phyloP scores from a whole-genome alignment of 2,329 filamentous ascomycete species.

The Fonsecaea nubica region DNA sequence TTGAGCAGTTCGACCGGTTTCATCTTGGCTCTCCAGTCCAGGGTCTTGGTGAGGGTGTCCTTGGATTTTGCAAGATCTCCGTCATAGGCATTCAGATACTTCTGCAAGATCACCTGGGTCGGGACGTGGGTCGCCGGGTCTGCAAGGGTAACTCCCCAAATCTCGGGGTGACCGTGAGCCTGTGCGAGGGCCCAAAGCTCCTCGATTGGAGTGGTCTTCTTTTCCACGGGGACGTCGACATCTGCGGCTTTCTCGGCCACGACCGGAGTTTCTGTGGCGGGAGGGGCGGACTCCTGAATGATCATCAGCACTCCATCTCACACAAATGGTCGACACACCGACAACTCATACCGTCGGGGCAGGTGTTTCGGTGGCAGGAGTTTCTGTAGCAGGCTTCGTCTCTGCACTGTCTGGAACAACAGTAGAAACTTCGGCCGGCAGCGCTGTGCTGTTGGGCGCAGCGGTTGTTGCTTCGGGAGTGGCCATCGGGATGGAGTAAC shows the following conservation, averaged over 20 bases:
- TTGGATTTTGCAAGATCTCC: constrained; percentile 75
- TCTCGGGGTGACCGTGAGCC: constrained; percentile 68
- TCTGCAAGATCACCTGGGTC: constrained; percentile 84
- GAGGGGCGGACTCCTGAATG: constrained; percentile 7
- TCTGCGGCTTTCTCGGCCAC: constrained; percentile 20
- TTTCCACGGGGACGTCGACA: constrained; percentile 21
- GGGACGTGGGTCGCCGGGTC: constrained; percentile 64
- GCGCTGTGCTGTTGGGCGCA: constrained; percentile 31
- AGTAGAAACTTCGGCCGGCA: constrained; percentile 28
- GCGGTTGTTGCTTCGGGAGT: constrained; percentile 27
- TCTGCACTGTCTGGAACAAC: constrained; percentile 23
- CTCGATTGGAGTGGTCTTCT: constrained; percentile 32
- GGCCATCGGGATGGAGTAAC: neutral
- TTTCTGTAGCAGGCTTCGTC: constrained; percentile 6
- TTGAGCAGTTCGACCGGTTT: constrained; percentile 72
- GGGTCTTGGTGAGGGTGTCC: constrained; percentile 77
- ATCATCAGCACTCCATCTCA: constrained; percentile 17
- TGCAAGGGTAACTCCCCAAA: constrained; percentile 80
- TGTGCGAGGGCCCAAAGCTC: constrained; percentile 37
- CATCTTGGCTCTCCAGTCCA: constrained; percentile 81
- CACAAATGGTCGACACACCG: neutral
- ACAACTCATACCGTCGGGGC: constrained; percentile 7
- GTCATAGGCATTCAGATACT: constrained; percentile 90
- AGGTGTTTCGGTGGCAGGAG: constrained; percentile 4
- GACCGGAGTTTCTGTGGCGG: constrained; percentile 27